phyloP scores from a whole-genome alignment of 2,329 filamentous ascomycete species.

The Nigrospora oryzae region DNA sequence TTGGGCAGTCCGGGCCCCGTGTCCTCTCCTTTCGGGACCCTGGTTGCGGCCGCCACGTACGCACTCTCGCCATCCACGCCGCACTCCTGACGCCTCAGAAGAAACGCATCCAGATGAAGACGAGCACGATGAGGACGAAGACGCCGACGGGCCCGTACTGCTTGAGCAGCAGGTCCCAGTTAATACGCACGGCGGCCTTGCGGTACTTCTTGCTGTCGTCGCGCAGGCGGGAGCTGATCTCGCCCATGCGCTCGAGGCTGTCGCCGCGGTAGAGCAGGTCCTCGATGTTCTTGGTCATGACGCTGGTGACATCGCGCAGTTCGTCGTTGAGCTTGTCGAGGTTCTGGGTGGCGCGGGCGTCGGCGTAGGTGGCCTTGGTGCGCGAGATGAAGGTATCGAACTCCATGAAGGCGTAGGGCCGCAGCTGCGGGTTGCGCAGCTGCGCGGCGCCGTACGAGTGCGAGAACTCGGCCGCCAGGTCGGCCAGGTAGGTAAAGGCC shows the following conservation, averaged over 20 bases:
- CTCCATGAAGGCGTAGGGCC: conserved; percentile 94
- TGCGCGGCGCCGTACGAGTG: conserved; percentile 70
- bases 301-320: conserved; percentile 93
- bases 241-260: conserved; percentile 92
- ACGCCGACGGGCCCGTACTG: conserved; percentile 91
- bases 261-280: conserved; percentile 93
- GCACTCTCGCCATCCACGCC: too few relatives aligned
- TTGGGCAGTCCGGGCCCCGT: too few relatives aligned
- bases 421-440: conserved; percentile 65
- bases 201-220: conserved; percentile 95
- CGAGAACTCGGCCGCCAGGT: conserved; percentile 84
- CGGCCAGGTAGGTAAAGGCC: conserved; percentile 94
- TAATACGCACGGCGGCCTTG: conserved; percentile 87
- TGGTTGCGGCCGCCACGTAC: too few relatives aligned
- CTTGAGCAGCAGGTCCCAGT: conserved; percentile 94
- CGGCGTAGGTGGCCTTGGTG: conserved; percentile 89
- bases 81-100: conserved; percentile 44
- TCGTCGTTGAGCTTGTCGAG: conserved; percentile 94
- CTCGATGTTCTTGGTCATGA: conserved; percentile 99
- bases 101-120: conserved; percentile 91
- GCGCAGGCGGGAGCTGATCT: conserved; percentile 76
- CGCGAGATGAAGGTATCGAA: conserved; percentile 96
- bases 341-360: conserved; percentile 83
- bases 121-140: conserved; percentile 70
- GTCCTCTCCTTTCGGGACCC: too few relatives aligned